Percentiles rank a stretch among this genome's conserved stretches.
Evolutionary conservation across 257 asterid genomes (phyloP).

Genomic region (Solanum peruvianum): DNA sequence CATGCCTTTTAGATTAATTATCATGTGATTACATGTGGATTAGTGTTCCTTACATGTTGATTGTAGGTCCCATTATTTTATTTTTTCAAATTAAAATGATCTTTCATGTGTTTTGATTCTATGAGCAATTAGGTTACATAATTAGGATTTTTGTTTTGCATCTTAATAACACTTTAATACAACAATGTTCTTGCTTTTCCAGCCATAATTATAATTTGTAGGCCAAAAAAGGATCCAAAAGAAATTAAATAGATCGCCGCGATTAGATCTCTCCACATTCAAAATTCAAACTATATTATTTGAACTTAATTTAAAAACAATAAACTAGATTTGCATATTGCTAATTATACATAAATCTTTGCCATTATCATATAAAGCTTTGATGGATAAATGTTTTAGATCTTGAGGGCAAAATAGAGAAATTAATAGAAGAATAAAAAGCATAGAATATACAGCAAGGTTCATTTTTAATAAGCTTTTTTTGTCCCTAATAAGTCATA

Average conservation of each 20-base stretch:
- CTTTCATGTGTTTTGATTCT: conserved; percentile 48
- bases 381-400: background rate
- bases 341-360: background rate
- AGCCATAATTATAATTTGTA: conserved; percentile 6
- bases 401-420: background rate
- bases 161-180: conserved; percentile 1
- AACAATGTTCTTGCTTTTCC: conserved; percentile 9
- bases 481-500: background rate
- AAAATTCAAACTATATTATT: background rate
- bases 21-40: conserved; percentile 67
- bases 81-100: background rate
- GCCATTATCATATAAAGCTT: background rate
- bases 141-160: conserved; percentile 11
- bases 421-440: background rate
- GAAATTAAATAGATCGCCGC: background rate
- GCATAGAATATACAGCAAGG: background rate
- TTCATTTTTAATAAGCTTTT: background rate
- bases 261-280: conserved; percentile 1
- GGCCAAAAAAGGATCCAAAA: background rate
- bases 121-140: conserved; percentile 1
- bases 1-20: conserved; percentile 15
- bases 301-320: background rate
- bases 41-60: conserved; percentile 15
- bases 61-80: conserved; percentile 25
- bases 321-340: background rate